Evolutionary conservation across 83 land plant genomes (phyloP), one percentile per base, ranked within the genome.

Genomic region (Thuja plicata): DNA sequence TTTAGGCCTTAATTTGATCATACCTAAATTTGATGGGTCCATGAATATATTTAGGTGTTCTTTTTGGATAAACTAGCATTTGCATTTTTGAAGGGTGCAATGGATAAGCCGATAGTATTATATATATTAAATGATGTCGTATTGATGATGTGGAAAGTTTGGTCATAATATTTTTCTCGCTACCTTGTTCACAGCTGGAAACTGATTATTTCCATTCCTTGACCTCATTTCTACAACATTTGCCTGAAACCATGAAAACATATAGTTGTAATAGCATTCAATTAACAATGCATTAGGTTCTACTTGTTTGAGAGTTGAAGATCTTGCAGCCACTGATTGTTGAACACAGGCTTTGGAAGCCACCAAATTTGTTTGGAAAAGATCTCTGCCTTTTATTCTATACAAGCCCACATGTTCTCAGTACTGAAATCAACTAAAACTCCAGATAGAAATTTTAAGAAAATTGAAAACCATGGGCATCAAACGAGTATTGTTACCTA

Each of bases 191-290:
- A 95, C 89, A 70, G 92, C 66, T 70, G 96, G 94, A 74, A 95
- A 93, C 62, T 90, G 93, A 82, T 93, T 93, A 50, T 84, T 89
- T 50, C 66, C 87, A 77, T 89, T 92, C 86, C 91, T 93, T 54
- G 96, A 90, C 91, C 96, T 95, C 88, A 92, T 93, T 76, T 91
- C 86, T 46, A 95, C 95, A 87, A 95, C 90, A 35, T 86, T 92
- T 0, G 93, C 96, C 96, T 95, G 66, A 5, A 81, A 35, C 57
- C 10, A 13, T 27, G 35, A 37, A 48, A 11, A 30, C 78, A 81
- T 32, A n/a, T 34, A 46, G 54, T 43, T 48, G 41, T 30, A 32
- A 90, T 4, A 30, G 54, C 16, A 52, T 43, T 55, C 50, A 35
- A 38, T 30, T 37, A 54, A 21, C 17, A 24, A 41, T 16, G 27